Evolutionary conservation across 2,329 filamentous ascomycete genomes (phyloP).

Genomic region (Blastomyces parvus): DNA sequence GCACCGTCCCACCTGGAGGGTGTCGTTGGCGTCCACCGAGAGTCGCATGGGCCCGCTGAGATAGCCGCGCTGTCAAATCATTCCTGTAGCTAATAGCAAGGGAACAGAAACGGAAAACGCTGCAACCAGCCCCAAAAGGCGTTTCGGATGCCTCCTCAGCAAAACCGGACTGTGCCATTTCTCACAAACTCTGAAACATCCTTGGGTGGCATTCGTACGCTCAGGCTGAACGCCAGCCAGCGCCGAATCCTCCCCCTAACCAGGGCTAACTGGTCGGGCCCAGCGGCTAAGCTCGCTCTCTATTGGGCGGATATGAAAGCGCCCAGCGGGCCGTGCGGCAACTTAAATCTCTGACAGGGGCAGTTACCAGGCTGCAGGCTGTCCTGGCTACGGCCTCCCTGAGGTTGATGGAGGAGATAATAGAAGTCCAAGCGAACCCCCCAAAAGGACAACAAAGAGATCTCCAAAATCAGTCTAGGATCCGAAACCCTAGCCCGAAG

Average conservation of each 20-base stretch:
- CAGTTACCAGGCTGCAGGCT: no score
- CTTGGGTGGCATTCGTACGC: neutral
- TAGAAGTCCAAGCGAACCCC: neutral
- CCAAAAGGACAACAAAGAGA: neutral
- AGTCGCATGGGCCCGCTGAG: neutral
- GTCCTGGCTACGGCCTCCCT: neutral
- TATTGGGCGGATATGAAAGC: neutral
- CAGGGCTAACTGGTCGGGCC: no score
- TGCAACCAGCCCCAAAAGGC: neutral
- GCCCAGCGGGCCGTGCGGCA: slow-evolving; percentile 6
- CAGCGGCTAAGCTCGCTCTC: slow-evolving; percentile 1
- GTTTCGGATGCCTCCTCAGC: neutral
- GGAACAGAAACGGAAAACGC: neutral
- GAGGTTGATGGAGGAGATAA: neutral
- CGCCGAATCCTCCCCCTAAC: no score
- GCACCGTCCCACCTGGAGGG: neutral
- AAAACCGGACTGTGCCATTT: neutral
- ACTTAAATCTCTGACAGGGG: slow-evolving; percentile 5
- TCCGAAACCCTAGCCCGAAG: neutral
- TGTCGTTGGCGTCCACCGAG: neutral
- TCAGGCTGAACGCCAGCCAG: neutral
- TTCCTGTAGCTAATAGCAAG: neutral
- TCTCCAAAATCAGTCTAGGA: neutral
- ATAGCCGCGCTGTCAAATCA: slow-evolving; percentile 8
- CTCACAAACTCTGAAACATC: neutral